These are phyloP conservation scores for Cytidiella melzeri DNA, from an alignment of 768 basidiomycete genomes.

Conservation along the genomic window DNA sequence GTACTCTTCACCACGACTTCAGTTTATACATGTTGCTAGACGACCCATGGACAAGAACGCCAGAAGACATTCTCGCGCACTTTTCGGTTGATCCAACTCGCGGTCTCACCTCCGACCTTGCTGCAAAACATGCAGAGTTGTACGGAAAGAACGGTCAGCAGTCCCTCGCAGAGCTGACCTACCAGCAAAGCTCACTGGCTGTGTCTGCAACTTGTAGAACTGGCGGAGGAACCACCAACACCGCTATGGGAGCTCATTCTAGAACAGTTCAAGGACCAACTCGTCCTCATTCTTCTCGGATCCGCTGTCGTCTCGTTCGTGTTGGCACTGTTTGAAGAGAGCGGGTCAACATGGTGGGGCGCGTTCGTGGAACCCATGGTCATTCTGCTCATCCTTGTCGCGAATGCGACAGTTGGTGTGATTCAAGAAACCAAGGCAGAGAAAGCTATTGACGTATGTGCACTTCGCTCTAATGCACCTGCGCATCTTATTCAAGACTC, in stretches of 20 bases:
- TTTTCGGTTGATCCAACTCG: constrained; percentile 56
- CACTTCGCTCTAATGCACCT: not conserved
- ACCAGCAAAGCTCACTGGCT: constrained; percentile 3
- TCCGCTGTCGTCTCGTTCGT: constrained; percentile 93
- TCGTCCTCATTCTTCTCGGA: constrained; percentile 92
- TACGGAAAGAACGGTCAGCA: constrained; percentile 82
- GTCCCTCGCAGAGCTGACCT: not conserved
- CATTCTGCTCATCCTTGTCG: constrained; percentile 91
- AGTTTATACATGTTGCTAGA: constrained; percentile 36
- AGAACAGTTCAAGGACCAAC: constrained; percentile 99
- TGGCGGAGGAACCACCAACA: constrained; percentile 89
- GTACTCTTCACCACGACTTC: not conserved
- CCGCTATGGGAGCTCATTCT: constrained; percentile 92
- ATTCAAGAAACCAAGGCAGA: constrained; percentile 96
- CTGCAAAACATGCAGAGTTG: constrained; percentile 62
- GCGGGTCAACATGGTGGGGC: constrained; percentile 58
- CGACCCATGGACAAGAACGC: constrained; percentile 71
- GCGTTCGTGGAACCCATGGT: constrained; percentile 96
- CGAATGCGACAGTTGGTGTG: constrained; percentile 97
- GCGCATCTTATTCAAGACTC: constrained; percentile 2
- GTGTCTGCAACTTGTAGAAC: constrained; percentile 48
- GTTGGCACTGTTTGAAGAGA: constrained; percentile 81
- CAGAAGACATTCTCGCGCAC: constrained; percentile 64
- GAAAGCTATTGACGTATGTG: constrained; percentile 92
- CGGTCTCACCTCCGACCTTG: constrained; percentile 66